A percentile compares a stretch with the other conserved stretches of the same genome.
phyloP scores from a whole-genome alignment of 306 rosid genomes.

The Elaeagnus macrophylla region DNA sequence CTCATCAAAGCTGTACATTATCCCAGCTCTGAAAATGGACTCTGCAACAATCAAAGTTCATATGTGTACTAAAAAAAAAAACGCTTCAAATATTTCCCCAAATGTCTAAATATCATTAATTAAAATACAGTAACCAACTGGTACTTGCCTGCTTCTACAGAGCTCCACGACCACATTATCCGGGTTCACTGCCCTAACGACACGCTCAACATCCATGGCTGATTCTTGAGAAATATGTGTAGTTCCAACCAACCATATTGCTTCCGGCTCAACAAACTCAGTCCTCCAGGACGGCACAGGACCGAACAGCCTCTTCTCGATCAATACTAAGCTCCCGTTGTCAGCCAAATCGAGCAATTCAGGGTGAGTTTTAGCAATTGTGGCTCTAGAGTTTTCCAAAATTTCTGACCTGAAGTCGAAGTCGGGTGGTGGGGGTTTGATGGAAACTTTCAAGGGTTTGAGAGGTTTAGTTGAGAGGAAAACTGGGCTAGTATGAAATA shows the following conservation, averaged over 20 bases:
- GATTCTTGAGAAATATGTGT: slow-evolving; percentile 53
- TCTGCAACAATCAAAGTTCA: slow-evolving; percentile 56
- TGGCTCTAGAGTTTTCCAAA: slow-evolving; percentile 36
- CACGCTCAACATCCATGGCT: slow-evolving; percentile 60
- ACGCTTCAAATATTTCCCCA: background rate
- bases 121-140: background rate
- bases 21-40: slow-evolving; percentile 87
- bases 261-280: slow-evolving; percentile 67
- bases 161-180: slow-evolving; percentile 85
- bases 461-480: slow-evolving; percentile 14
- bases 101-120: background rate
- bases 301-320: slow-evolving; percentile 60
- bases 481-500: slow-evolving; percentile 40
- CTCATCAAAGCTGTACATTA: slow-evolving; percentile 54
- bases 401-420: slow-evolving; percentile 65
- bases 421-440: slow-evolving; percentile 59
- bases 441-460: slow-evolving; percentile 38
- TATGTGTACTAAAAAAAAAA: background rate
- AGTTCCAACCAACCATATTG: slow-evolving; percentile 65
- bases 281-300: slow-evolving; percentile 74
- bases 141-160: slow-evolving; percentile 81
- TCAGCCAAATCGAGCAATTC: slow-evolving; percentile 68
- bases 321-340: slow-evolving; percentile 61
- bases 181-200: slow-evolving; percentile 50
- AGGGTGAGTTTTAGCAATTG: slow-evolving; percentile 56